These are phyloP conservation scores for Colletotrichum sp. DNA, from an alignment of 2,329 filamentous ascomycete species.

Conservation along the genomic window DNA sequence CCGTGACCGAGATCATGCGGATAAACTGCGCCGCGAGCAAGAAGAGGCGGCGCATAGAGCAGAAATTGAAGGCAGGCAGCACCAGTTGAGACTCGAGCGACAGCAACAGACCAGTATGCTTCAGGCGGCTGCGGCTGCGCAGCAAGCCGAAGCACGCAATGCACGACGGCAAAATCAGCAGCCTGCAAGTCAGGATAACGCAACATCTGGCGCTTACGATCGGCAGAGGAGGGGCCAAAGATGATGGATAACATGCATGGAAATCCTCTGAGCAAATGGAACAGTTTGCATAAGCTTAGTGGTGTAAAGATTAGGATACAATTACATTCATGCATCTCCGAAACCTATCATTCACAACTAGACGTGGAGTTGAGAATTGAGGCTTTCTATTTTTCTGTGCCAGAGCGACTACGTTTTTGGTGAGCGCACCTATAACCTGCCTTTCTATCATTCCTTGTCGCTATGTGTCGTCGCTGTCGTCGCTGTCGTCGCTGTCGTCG, in stretches of 20 bases:
- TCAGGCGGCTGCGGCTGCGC: background rate
- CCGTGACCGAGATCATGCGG: background rate
- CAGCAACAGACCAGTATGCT: background rate
- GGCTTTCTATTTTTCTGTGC: too few relatives aligned
- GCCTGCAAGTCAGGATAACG: background rate
- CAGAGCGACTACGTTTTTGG: too few relatives aligned
- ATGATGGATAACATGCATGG: background rate
- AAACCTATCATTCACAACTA: rapidly evolving
- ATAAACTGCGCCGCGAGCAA: background rate
- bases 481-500: too few relatives aligned
- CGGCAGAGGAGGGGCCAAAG: background rate
- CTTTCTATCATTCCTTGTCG: too few relatives aligned
- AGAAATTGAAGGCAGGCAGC: background rate
- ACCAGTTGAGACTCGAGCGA: background rate
- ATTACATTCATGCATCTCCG: too few relatives aligned
- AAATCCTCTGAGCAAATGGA: rapidly evolving
- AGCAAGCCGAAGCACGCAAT: background rate
- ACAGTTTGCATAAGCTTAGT: background rate
- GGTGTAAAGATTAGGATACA: too few relatives aligned
- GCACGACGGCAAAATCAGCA: background rate
- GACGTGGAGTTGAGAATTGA: too few relatives aligned
- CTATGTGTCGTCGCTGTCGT: too few relatives aligned
- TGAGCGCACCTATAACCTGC: too few relatives aligned
- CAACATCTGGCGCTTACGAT: background rate
- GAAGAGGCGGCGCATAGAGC: background rate